A percentile compares a stretch with the other conserved stretches of the same genome.
Conservation (phyloP, 495 filamentous ascomycete genomes). For the Trichoderma orchidacearum region DNA sequence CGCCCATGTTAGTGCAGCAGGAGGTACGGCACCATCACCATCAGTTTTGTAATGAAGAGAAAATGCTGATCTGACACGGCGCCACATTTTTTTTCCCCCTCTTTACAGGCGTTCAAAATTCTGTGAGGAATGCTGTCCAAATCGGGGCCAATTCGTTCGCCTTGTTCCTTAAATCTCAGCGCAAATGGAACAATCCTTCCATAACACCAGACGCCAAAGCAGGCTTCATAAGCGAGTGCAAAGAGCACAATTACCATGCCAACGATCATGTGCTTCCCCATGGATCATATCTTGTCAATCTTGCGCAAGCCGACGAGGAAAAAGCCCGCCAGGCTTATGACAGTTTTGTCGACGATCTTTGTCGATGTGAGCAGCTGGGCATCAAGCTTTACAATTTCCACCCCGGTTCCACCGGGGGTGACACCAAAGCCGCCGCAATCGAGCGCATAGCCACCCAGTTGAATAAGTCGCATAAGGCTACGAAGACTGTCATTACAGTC, state of each 20-base stretch:
- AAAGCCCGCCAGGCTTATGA: constrained; percentile 81
- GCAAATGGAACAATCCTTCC: constrained; percentile 83
- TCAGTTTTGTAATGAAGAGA: not conserved
- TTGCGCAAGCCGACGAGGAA: constrained; percentile 64
- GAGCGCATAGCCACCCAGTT: constrained; percentile 63
- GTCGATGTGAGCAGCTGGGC: constrained; percentile 75
- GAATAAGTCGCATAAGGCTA: constrained; percentile 66
- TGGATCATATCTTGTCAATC: constrained; percentile 91
- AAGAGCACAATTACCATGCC: constrained; percentile 60
- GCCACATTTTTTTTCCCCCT: constrained; percentile 2
- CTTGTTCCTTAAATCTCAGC: constrained; percentile 87
- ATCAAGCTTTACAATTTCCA: constrained; percentile 96
- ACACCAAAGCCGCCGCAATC: constrained; percentile 53
- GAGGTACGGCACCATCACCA: constrained; percentile 38
- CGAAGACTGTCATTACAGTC: constrained; percentile 61
- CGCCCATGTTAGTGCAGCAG: constrained; percentile 81
- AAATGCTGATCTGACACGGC: too few relatives aligned
- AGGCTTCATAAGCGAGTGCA: constrained; percentile 52
- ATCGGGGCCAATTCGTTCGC: constrained; percentile 91
- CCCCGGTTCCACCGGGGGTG: constrained; percentile 65
- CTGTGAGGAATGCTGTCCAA: constrained; percentile 62
- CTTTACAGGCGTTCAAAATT: constrained; percentile 75
- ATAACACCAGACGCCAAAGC: constrained; percentile 51
- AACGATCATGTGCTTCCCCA: constrained; percentile 67
- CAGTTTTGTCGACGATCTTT: constrained; percentile 77